Conservation (phyloP, 129 eudicot species). For the Oenanthe sinensis region DNA sequence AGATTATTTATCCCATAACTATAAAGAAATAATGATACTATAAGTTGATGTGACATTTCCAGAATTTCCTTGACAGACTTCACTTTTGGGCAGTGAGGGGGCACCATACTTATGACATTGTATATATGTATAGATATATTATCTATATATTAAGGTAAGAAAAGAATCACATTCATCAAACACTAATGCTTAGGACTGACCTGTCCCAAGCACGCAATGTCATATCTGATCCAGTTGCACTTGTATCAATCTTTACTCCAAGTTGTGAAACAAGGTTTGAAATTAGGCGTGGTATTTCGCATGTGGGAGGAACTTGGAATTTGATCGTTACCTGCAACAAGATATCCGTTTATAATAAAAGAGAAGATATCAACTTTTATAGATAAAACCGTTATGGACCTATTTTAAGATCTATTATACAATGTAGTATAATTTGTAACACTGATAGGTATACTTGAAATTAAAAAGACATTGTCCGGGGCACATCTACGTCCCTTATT, state of each 20-base stretch:
- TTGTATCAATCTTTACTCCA: slow-evolving; percentile 64
- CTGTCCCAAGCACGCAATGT: slow-evolving; percentile 89
- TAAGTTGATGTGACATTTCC: not conserved
- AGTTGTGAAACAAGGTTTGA: slow-evolving; percentile 70
- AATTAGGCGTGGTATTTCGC: slow-evolving; percentile 67
- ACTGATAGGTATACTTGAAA: not conserved
- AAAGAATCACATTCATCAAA: not conserved
- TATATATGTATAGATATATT: no score
- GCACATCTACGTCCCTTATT: not conserved
- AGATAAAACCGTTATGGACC: not conserved
- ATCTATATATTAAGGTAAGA: not conserved
- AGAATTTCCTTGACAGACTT: not conserved
- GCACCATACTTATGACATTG: not conserved
- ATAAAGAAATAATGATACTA: not conserved
- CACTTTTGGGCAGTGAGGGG: not conserved
- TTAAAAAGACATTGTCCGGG: not conserved
- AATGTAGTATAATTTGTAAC: not conserved
- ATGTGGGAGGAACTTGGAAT: slow-evolving; percentile 84
- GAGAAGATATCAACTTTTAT: not conserved
- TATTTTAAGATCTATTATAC: not conserved
- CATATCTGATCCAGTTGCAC: slow-evolving; percentile 72
- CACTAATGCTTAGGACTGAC: slow-evolving; percentile 21
- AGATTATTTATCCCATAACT: not conserved
- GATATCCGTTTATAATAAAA: slow-evolving; percentile 14
- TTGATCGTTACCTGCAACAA: slow-evolving; percentile 61